These are phyloP conservation scores for Hysterangium stoloniferum DNA, from an alignment of 768 basidiomycete genomes.

Conservation along the genomic window DNA sequence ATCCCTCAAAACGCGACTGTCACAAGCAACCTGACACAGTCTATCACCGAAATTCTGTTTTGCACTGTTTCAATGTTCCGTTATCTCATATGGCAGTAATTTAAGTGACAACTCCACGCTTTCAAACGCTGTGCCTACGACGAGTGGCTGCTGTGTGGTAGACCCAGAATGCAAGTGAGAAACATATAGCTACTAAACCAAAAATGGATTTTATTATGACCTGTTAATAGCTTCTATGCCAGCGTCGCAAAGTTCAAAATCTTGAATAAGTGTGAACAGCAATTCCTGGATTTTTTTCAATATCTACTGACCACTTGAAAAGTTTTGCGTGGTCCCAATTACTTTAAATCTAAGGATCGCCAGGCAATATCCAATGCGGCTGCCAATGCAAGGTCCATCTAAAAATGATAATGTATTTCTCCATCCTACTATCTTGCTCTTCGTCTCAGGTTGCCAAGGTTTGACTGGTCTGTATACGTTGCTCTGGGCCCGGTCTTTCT, in stretches of 20 bases:
- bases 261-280: conserved; percentile 28
- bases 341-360: conserved; percentile 11
- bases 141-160: conserved; percentile 1
- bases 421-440: conserved; percentile 25
- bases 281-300: conserved; percentile 25
- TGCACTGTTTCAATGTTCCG: not conserved
- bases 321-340: not conserved
- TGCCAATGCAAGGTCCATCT: conserved; percentile 35
- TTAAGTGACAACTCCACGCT: not conserved
- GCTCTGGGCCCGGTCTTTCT: conserved; percentile 33
- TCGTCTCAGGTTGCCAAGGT: conserved; percentile 22
- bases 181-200: not conserved
- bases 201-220: not conserved
- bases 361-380: conserved; percentile 34
- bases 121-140: not conserved
- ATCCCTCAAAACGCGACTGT: not conserved
- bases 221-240: conserved; percentile 20
- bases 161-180: not conserved
- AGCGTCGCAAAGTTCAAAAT: conserved; percentile 31
- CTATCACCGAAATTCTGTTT: not conserved
- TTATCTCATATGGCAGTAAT: not conserved
- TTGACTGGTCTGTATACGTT: conserved; percentile 30
- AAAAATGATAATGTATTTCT: conserved; percentile 31
- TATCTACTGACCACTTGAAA: not conserved
- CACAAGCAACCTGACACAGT: not conserved